Base-by-base conservation (phyloP, 352 stramenopile genomes). In the Globisporangium spinosum region DNA sequence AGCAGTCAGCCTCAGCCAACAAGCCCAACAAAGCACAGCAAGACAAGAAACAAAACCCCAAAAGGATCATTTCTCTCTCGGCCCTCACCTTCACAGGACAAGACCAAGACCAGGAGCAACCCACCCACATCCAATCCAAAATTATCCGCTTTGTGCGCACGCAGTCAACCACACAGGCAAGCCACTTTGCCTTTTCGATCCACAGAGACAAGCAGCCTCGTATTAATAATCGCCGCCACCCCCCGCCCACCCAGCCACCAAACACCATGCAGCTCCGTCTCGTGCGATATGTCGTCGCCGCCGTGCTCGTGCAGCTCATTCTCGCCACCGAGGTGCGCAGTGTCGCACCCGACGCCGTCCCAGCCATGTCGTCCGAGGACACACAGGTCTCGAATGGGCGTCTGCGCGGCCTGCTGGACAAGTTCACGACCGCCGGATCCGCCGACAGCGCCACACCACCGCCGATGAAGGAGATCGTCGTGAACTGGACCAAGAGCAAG, bases 351-450 rank as follows among this genome's bases (percentile, higher is more conserved):
- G 38, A 55, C n/a, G 23, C 29, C 12, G 49, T 38, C 3, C 43
- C 69, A 12, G 25, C 22, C 20, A 53, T 58, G 6, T 49, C 49
- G 5, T 51, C 49, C 13, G 38, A 51, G 54, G 70, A 77, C 38
- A 35, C 62, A n/a, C 68, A 77, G 58, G 59, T 56, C 27, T 71
- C 71, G 4, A 77, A 82, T 58, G 47, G 62, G n/a, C 68, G 62
- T 20, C 65, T 88, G 10, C 80, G 77, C 27, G 77, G 77, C 1
- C 64, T 83, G 20, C 62, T 82, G 66, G 66, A 73, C 53, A 77
- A 78, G 63, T 68, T 85, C 29, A 77, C 76, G 43, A 68, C 25
- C 40, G 56, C 34, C 23, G 20, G 12, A 13, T 34, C 49, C 3
- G 25, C 29, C 2, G 45, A 61, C n/a, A 35, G 17, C 8, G 38